A percentile compares a stretch with the other conserved stretches of the same genome.
These are phyloP conservation scores for Penicillium sp. DNA, from an alignment of 2,329 filamentous ascomycete species.

Conservation along the genomic window DNA sequence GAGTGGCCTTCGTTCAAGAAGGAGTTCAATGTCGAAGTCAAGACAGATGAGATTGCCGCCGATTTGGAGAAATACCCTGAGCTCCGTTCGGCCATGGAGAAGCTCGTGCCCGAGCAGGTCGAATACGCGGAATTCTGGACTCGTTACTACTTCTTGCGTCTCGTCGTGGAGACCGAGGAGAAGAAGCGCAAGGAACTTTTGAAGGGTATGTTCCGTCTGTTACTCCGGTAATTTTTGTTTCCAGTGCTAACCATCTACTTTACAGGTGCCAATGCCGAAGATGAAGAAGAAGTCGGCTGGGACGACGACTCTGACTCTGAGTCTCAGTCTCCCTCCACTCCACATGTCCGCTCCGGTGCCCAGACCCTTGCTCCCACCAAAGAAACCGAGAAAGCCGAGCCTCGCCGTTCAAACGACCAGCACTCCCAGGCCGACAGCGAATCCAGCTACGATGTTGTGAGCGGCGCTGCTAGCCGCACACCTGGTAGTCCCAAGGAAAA, in stretches of 20 bases:
- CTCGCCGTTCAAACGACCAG: slow-evolving; percentile 76
- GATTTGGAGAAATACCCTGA: slow-evolving; percentile 87
- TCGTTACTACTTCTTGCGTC: slow-evolving; percentile 90
- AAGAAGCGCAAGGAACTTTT: slow-evolving; percentile 82
- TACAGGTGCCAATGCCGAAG: slow-evolving; percentile 53
- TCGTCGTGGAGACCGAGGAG: slow-evolving; percentile 92
- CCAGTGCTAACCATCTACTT: slow-evolving; percentile 5
- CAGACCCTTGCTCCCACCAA: slow-evolving; percentile 30
- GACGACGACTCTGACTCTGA: slow-evolving; percentile 70
- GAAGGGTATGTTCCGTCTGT: slow-evolving; percentile 65
- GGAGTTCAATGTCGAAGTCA: slow-evolving; percentile 75
- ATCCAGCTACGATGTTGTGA: slow-evolving; percentile 92
- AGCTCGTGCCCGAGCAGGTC: slow-evolving; percentile 88
- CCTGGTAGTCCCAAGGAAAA: slow-evolving; percentile 63
- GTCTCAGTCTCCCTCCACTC: slow-evolving; percentile 43
- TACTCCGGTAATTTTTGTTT: neutral
- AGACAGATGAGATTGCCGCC: slow-evolving; percentile 77
- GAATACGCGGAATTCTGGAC: slow-evolving; percentile 89
- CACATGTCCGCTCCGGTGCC: slow-evolving; percentile 44
- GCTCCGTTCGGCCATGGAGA: slow-evolving; percentile 86
- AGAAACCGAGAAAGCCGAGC: slow-evolving; percentile 62
- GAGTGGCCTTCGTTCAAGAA: slow-evolving; percentile 74
- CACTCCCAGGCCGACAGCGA: slow-evolving; percentile 92
- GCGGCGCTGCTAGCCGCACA: slow-evolving; percentile 74
- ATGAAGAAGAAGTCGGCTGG: slow-evolving; percentile 69